Percentiles rank a stretch among this genome's conserved stretches.
Conservation (phyloP, 208 protist genomes). For the Vickermania spadyakhi region DNA sequence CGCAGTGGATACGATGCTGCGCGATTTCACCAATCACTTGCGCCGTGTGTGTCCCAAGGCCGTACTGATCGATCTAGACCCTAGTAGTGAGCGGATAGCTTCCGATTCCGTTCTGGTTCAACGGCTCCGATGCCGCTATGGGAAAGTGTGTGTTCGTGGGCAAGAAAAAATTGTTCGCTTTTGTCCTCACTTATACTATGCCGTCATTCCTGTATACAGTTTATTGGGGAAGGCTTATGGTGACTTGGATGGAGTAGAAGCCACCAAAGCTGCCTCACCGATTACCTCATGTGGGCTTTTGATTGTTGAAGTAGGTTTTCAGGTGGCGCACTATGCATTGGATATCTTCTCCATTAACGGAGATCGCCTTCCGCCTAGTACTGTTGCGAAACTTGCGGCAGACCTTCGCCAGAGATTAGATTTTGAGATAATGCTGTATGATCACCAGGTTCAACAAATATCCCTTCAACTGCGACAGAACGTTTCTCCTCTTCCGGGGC, state of each 20-base stretch:
- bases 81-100: conserved; percentile 31
- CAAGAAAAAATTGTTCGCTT: conserved; percentile 31
- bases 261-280: conserved; percentile 11
- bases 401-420: conserved; percentile 62
- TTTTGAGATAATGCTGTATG: conserved; percentile 79
- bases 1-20: conserved; percentile 40
- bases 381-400: conserved; percentile 42
- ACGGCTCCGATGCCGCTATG: conserved; percentile 75
- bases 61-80: conserved; percentile 67
- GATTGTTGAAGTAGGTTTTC: conserved; percentile 78
- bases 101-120: conserved; percentile 57
- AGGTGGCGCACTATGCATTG: conserved; percentile 81
- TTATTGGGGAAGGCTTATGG: conserved; percentile 14
- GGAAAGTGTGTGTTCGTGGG: conserved; percentile 50
- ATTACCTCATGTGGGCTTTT: conserved; percentile 53
- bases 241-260: conserved; percentile 7
- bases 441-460: conserved; percentile 49
- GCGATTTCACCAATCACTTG: conserved; percentile 57
- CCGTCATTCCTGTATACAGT: conserved; percentile 44
- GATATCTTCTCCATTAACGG: conserved; percentile 81
- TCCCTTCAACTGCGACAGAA: conserved; percentile 15
- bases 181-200: conserved; percentile 60
- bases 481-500: conserved; percentile 24
- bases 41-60: conserved; percentile 42
- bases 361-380: conserved; percentile 26